These are phyloP conservation scores for Viola odorata DNA, from an alignment of 345 rosid species.

Conservation along the genomic window DNA sequence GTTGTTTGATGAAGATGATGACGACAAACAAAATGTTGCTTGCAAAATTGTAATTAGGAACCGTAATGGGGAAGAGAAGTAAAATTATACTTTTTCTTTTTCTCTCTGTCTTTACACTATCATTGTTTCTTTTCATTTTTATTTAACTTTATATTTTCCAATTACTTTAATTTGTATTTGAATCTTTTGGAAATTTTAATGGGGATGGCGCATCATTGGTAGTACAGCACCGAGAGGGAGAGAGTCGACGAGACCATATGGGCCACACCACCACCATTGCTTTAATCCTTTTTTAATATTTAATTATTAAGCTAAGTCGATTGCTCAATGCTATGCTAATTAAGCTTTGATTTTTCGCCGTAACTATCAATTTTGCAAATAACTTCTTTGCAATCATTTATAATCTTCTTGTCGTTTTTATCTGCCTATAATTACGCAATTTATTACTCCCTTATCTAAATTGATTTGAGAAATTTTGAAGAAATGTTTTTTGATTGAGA, in stretches of 20 bases:
- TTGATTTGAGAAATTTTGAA: too few species aligned
- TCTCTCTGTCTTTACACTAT: neutral
- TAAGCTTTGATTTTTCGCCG: neutral
- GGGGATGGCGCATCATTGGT: constrained; percentile 14
- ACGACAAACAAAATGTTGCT: constrained; percentile 16
- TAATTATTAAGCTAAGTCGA: neutral
- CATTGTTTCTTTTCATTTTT: neutral
- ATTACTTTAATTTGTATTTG: neutral
- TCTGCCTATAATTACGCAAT: neutral
- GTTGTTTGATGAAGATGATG: constrained; percentile 17
- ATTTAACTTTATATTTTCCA: neutral
- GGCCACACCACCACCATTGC: constrained; percentile 14
- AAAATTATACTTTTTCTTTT: constrained; percentile 9
- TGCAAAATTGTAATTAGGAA: constrained; percentile 10
- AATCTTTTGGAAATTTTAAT: neutral
- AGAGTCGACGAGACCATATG: constrained; percentile 9
- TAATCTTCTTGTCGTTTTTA: too few species aligned
- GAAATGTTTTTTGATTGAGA: too few species aligned
- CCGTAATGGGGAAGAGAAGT: neutral
- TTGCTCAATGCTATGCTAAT: neutral
- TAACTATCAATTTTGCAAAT: neutral
- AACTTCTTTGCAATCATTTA: neutral
- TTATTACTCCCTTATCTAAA: too few species aligned
- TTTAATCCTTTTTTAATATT: constrained; percentile 3
- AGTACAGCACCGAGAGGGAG: neutral